Evolutionary conservation across 768 basidiomycete genomes (phyloP), one percentile per base, ranked within the genome.

Genomic region (Lactarius trivialis): DNA sequence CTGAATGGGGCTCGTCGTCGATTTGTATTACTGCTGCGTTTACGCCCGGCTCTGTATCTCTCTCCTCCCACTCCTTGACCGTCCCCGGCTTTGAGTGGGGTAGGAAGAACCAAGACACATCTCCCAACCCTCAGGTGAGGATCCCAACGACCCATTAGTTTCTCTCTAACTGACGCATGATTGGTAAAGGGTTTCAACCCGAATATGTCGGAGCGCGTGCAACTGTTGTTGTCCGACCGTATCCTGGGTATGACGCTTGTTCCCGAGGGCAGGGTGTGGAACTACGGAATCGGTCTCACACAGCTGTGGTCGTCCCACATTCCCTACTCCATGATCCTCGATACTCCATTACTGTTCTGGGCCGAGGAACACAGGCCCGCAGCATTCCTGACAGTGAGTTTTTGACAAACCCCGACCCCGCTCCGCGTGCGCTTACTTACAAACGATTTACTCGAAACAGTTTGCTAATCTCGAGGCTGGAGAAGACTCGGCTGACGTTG

Each of bases 61-160:
- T 99, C 45, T 94, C 93, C 28, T 89, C 96, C 0, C 95, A 98
- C 77, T 90, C 86, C 34, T 77, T 98, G 55, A 88, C 89, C 5
- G 86, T 96, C 9, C 84, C 89, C 63, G 97, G 96, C 17, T 98
- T 98, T 72, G 97, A 99, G 70, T 98, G 95, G 95, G 96, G 95
- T 45, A 80, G 96, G 68, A 98, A 97, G 78, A 96, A 95, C 68
- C 76, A 81, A 68, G 93, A 95, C 70, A 90, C 84, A 48, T 89
- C 91, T 39, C 80, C 83, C 39, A 93, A 91, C 71, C 92, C 93
- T 63, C 78, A 86, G 1, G 84, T 85, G 67, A 68, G 79, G 72
- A 34, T 41, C 33, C 24, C 21, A 9, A 52, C 26, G 24, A 56
- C 45, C 51, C 39, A 37, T 56, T 63, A 19, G 62, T 52, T 19